Conservation (phyloP, 2,329 filamentous ascomycete genomes). For the Sporothrix variecibatus region DNA sequence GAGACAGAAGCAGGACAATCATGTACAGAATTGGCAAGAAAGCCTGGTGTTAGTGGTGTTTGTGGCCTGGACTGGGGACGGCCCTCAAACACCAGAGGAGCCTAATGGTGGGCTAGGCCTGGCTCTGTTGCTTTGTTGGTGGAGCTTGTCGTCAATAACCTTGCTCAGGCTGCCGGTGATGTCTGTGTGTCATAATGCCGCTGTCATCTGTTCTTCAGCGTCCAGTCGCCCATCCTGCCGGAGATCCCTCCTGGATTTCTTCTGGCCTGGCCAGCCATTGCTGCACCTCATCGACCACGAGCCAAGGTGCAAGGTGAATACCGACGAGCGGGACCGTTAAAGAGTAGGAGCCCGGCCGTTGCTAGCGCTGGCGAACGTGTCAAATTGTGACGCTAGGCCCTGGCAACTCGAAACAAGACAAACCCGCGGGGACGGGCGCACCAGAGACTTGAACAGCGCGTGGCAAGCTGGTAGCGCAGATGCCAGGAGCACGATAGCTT, state of each 20-base stretch:
- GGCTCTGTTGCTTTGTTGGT: background rate
- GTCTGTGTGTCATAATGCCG: background rate
- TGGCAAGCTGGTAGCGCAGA: background rate
- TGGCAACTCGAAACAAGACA: background rate
- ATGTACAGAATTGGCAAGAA: conserved; percentile 4
- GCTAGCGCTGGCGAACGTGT: background rate
- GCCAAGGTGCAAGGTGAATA: background rate
- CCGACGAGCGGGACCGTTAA: background rate
- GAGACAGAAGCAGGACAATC: background rate
- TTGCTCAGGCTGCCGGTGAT: background rate
- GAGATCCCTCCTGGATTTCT: background rate
- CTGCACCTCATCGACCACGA: background rate
- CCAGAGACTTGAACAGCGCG: background rate
- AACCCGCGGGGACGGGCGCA: background rate
- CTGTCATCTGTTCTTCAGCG: background rate
- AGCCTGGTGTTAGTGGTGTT: conserved; percentile 6
- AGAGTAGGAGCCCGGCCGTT: background rate
- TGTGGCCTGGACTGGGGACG: background rate
- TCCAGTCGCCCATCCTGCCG: background rate
- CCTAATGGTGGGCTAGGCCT: background rate
- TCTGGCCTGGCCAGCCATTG: background rate
- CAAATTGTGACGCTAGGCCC: background rate
- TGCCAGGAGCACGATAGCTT: background rate
- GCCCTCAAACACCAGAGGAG: background rate
- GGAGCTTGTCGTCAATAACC: background rate